Conservation (phyloP, 768 basidiomycete species). For the Pulveroboletus frians region DNA sequence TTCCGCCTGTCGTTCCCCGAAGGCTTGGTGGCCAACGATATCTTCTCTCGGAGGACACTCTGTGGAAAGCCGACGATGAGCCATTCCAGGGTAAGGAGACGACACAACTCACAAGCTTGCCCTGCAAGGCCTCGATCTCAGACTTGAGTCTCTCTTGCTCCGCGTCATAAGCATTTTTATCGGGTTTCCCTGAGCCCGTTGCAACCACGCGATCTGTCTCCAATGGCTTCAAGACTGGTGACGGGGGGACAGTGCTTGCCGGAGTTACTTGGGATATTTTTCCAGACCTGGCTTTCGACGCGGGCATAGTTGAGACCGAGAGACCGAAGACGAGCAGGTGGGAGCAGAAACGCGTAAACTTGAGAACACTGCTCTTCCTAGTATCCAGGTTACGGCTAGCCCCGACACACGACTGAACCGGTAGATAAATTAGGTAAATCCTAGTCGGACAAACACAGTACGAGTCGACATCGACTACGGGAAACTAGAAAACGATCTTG, state of each 20-base stretch:
- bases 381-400: neutral
- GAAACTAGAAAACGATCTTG: slow-evolving; percentile 54
- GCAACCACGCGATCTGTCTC: slow-evolving; percentile 17
- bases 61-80: slow-evolving; percentile 28
- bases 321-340: slow-evolving; percentile 24
- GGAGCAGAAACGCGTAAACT: slow-evolving; percentile 17
- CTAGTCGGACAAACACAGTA: neutral
- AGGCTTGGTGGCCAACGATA: slow-evolving; percentile 54
- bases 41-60: slow-evolving; percentile 72
- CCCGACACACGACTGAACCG: neutral
- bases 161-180: slow-evolving; percentile 77
- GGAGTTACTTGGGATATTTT: slow-evolving; percentile 19
- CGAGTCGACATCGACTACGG: neutral
- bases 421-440: neutral
- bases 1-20: slow-evolving; percentile 67
- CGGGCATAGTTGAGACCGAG: slow-evolving; percentile 22
- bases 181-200: slow-evolving; percentile 58
- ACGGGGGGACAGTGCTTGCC: slow-evolving; percentile 25
- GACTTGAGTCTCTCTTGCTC: slow-evolving; percentile 80
- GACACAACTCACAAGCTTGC: slow-evolving; percentile 62
- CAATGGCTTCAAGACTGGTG: slow-evolving; percentile 20
- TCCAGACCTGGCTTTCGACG: slow-evolving; percentile 51
- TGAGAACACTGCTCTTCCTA: slow-evolving; percentile 13
- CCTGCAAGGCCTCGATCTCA: slow-evolving; percentile 80
- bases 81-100: neutral